A percentile compares a stretch with the other conserved stretches of the same genome.
These are phyloP conservation scores for Myxozyma vanderwaltii DNA, from an alignment of 805 yeast genomes.

Conservation along the genomic window DNA sequence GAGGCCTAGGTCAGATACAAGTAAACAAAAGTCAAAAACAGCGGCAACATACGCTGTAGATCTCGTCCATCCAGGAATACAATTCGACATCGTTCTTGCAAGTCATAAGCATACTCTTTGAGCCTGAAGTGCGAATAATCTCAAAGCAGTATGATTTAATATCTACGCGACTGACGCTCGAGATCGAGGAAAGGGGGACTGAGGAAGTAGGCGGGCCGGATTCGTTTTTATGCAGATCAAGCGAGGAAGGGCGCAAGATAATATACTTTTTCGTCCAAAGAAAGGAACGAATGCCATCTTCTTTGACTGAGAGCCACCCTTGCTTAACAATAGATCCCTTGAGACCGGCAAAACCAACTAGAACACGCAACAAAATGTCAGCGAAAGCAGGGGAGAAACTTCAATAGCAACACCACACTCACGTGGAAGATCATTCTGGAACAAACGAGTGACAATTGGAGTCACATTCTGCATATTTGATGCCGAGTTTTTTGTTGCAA, in stretches of 20 bases:
- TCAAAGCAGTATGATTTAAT: slow-evolving; percentile 81
- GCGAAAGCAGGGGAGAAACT: neutral
- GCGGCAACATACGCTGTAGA: slow-evolving; percentile 45
- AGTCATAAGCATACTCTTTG: slow-evolving; percentile 65
- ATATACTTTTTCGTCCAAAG: slow-evolving; percentile 90
- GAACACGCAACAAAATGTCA: neutral
- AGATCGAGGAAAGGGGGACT: slow-evolving; percentile 56
- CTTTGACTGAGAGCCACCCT: slow-evolving; percentile 92
- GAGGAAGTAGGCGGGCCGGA: slow-evolving; percentile 18
- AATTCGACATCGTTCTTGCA: slow-evolving; percentile 78
- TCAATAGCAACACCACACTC: neutral
- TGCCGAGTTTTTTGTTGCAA: slow-evolving; percentile 19
- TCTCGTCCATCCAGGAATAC: slow-evolving; percentile 88
- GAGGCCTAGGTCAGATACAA: neutral
- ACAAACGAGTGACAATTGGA: slow-evolving; percentile 7
- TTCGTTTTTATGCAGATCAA: slow-evolving; percentile 65
- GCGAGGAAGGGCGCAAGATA: slow-evolving; percentile 71
- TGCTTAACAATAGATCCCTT: slow-evolving; percentile 35
- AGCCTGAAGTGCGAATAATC: slow-evolving; percentile 49
- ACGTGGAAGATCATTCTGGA: slow-evolving; percentile 12
- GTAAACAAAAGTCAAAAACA: neutral
- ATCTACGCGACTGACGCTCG: slow-evolving; percentile 67
- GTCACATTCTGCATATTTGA: slow-evolving; percentile 13
- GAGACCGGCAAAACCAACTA: slow-evolving; percentile 10
- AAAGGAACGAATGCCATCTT: slow-evolving; percentile 85